phyloP scores from a whole-genome alignment of 345 rosid species.

The Dipteronia dyeriana region DNA sequence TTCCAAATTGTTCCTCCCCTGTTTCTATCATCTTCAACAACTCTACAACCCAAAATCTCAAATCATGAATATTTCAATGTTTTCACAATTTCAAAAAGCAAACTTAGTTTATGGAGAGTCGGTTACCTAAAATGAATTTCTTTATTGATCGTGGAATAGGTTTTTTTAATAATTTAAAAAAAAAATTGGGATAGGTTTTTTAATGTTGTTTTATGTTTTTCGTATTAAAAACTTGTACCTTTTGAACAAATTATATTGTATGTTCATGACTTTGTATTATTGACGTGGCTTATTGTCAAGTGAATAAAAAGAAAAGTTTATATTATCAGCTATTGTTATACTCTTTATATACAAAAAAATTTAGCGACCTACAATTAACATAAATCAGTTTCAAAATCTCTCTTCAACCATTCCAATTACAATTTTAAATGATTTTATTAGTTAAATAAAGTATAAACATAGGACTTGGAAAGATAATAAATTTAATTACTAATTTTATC shows the following conservation, averaged over 20 bases:
- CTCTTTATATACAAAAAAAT: background rate
- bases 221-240: no score
- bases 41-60: conserved; percentile 7
- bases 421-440: no score
- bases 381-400: background rate
- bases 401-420: no score
- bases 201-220: no score
- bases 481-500: no score
- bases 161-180: no score
- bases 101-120: background rate
- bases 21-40: conserved; percentile 8
- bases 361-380: background rate
- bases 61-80: background rate
- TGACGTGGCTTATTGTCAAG: no score
- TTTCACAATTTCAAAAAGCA: conserved; percentile 8
- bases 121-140: background rate
- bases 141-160: background rate
- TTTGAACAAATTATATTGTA: background rate
- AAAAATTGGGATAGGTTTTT: no score
- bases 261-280: background rate
- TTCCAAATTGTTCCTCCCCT: background rate
- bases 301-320: no score
- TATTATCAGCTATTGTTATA: no score
- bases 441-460: no score
- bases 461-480: no score